phyloP scores from a whole-genome alignment of 805 yeast genomes.

The Myxozyma kluyveri region DNA sequence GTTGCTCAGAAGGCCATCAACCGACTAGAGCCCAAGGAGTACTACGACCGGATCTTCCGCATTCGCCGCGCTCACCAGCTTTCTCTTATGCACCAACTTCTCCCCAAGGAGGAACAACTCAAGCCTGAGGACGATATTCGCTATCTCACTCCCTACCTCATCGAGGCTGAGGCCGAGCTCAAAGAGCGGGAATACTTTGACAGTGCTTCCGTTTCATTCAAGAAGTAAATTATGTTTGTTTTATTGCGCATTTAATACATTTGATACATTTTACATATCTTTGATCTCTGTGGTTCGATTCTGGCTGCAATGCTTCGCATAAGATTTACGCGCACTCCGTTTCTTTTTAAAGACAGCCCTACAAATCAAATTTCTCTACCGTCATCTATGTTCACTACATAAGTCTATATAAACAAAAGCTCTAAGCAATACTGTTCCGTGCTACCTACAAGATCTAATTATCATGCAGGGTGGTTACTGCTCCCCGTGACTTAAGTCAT shows the following conservation, averaged over 20 bases:
- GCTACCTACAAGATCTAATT: too few species aligned
- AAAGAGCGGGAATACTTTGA: conserved; percentile 86
- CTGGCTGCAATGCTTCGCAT: too few species aligned
- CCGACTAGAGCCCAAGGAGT: conserved; percentile 80
- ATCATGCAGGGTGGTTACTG: too few species aligned
- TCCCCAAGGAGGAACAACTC: conserved; percentile 76
- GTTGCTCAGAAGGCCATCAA: conserved; percentile 79
- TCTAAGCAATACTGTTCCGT: too few species aligned
- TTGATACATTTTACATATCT: neutral
- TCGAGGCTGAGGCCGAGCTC: conserved; percentile 92
- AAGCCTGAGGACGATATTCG: conserved; percentile 77
- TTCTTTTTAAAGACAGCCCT: too few species aligned
- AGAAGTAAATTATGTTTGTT: conserved; percentile 12
- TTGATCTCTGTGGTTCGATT: too few species aligned
- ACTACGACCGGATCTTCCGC: conserved; percentile 90
- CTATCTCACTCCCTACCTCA: conserved; percentile 81
- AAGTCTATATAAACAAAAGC: neutral
- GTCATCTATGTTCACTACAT: neutral
- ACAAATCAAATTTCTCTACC: too few species aligned
- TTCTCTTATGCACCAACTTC: conserved; percentile 74
- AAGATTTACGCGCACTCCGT: too few species aligned
- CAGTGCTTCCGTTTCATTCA: conserved; percentile 52
- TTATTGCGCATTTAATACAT: neutral
- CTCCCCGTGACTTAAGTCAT: too few species aligned
- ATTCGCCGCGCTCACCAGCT: conserved; percentile 88